Evolutionary conservation across 202 grass and related monocot genomes (phyloP), one percentile per base, ranked within the genome.

Genomic region (Panicum virgatum): DNA sequence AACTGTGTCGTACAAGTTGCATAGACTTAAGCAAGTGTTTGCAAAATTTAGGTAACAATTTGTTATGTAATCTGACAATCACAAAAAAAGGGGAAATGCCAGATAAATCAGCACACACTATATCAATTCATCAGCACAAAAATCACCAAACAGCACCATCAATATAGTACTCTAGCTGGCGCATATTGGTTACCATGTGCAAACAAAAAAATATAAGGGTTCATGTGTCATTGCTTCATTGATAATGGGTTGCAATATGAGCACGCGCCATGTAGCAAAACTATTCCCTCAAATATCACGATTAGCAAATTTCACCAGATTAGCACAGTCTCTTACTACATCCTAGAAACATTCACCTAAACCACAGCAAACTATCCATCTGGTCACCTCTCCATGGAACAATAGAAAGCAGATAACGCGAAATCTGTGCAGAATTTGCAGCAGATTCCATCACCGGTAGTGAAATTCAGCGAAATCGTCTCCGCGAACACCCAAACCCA

Each of bases 311-410:
- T 85, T 22, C 20, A 62, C 0, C 6, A 25, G 67, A 62, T 47
- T 18, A 70, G n/a, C 20, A 3, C 72, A 56, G 63, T 66, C 11
- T 66, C 3, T 9, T 51, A 34, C 26, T 78, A 56, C 42, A 62
- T 40, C 83, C 43, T 43, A 64, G 66, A 34, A 72, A 53, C 10
- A 77, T 60, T 37, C 73, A 54, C 36, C 34, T 22, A 80, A 80
- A 75, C 30, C 39, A n/a, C 27, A 66, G 11, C 27, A 75, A 40
- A 48, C 2, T 23, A 27, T 66, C 50, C 59, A 32, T 80, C 48
- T 22, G 32, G 18, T 47, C 27, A 47, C 59, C 48, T 3, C 18
- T 20, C 72, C 64, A n/a, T 22, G 36, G 10, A 56, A 75, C 18
- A 34, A 8, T 3, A 76, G n/a, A 27, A 30, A 12, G 27, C 10